Percentiles rank a stretch among this genome's conserved stretches.
These are phyloP conservation scores for Sphaerostilbella broomeana DNA, from an alignment of 2,329 filamentous ascomycete genomes.

Conservation along the genomic window DNA sequence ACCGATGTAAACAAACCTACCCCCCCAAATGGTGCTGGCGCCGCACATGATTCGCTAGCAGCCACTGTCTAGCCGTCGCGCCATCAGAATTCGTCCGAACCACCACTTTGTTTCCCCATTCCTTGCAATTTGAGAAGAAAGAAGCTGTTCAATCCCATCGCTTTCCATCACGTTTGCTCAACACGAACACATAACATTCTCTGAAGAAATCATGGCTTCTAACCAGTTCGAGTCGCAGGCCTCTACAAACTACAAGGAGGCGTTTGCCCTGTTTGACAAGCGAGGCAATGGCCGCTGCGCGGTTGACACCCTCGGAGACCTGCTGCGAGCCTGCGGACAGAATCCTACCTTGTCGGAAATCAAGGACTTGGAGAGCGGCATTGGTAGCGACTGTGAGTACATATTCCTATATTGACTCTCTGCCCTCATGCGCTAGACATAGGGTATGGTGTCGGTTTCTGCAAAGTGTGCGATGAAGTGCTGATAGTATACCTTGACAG, in stretches of 20 bases:
- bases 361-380: slow-evolving; percentile 79
- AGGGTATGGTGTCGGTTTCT: too few relatives aligned
- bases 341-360: slow-evolving; percentile 96
- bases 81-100: background rate
- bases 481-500: slow-evolving; percentile 39
- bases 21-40: slow-evolving; percentile 1
- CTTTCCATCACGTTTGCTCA: background rate
- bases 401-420: background rate
- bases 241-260: slow-evolving; percentile 99
- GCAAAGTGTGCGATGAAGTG: too few relatives aligned
- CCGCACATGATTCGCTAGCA: slow-evolving; percentile 11
- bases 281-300: slow-evolving; percentile 90
- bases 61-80: background rate
- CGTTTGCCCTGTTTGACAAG: slow-evolving; percentile 99
- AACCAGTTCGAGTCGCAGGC: slow-evolving; percentile 53
- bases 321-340: slow-evolving; percentile 93
- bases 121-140: background rate
- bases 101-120: background rate
- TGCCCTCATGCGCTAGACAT: background rate
- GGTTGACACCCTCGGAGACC: slow-evolving; percentile 80
- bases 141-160: slow-evolving; percentile 3
- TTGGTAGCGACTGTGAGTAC: slow-evolving; percentile 83
- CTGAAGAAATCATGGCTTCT: slow-evolving; percentile 38
- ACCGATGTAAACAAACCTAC: slow-evolving; percentile 13
- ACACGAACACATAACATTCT: slow-evolving; percentile 2